Conservation (phyloP, 495 filamentous ascomycete genomes). For the Tuber umbilicatum region DNA sequence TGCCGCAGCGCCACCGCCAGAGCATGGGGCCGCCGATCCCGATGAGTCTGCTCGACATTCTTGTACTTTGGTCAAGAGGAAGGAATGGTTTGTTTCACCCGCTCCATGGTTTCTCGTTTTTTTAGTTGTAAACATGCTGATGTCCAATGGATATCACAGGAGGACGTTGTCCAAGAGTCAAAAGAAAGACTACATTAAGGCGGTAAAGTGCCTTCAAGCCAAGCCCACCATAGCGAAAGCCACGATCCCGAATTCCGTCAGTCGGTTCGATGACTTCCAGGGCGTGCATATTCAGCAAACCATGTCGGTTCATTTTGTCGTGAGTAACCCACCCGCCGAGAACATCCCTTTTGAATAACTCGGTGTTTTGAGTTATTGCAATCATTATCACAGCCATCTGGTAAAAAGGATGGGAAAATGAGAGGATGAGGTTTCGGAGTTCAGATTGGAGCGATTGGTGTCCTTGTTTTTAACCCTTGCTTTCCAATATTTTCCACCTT, state of each 20-base stretch:
- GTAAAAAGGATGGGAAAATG: not conserved
- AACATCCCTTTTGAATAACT: conserved; percentile 48
- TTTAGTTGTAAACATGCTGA: not conserved
- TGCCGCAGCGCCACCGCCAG: not conserved
- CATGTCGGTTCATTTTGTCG: conserved; percentile 55
- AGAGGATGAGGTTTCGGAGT: not conserved
- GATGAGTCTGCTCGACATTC: not conserved
- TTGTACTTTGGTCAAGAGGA: conserved; percentile 45
- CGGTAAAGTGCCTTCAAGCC: conserved; percentile 58
- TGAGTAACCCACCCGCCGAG: conserved; percentile 42
- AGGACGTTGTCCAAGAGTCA: conserved; percentile 47
- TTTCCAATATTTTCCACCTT: not conserved
- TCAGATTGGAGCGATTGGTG: not conserved
- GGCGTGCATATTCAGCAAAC: conserved; percentile 65
- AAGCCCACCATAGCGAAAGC: conserved; percentile 47
- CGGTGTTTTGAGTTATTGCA: not conserved
- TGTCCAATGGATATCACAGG: conserved; percentile 42
- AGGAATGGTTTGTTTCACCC: conserved; percentile 46
- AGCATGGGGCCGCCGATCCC: not conserved
- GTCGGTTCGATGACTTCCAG: conserved; percentile 64
- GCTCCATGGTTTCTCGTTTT: conserved; percentile 11
- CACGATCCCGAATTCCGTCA: conserved; percentile 47
- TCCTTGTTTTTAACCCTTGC: not conserved
- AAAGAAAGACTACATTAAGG: conserved; percentile 55
- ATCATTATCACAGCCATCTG: not conserved